Conservation (phyloP, 805 yeast species). For the Yamadazyma nakazawae region DNA sequence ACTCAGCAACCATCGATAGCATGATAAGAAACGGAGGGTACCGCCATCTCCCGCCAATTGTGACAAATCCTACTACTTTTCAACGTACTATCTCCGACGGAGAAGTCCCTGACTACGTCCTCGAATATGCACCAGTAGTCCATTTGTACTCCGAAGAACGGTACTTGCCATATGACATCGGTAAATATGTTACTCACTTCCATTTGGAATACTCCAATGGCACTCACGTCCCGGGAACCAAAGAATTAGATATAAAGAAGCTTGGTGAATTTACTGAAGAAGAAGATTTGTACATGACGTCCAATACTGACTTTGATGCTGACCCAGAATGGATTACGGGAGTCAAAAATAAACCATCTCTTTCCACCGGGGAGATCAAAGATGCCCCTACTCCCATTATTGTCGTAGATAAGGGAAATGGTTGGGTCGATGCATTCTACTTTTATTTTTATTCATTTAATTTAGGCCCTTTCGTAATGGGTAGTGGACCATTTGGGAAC, state of each 20-base stretch:
- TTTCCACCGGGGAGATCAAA: slow-evolving; percentile 65
- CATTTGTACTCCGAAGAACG: slow-evolving; percentile 85
- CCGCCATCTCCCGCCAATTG: slow-evolving; percentile 34
- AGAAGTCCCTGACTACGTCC: slow-evolving; percentile 60
- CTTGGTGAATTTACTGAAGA: slow-evolving; percentile 22
- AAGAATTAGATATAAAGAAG: slow-evolving; percentile 27
- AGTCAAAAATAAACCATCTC: slow-evolving; percentile 57
- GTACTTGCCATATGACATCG: slow-evolving; percentile 80
- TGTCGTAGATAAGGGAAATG: slow-evolving; percentile 89
- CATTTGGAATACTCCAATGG: slow-evolving; percentile 53
- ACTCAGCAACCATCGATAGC: slow-evolving; percentile 17
- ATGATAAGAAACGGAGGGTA: slow-evolving; percentile 23
- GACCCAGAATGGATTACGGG: slow-evolving; percentile 89
- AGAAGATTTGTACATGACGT: slow-evolving; percentile 53
- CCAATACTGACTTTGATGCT: slow-evolving; percentile 64
- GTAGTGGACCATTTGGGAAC: slow-evolving; percentile 94
- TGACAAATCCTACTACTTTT: slow-evolving; percentile 26
- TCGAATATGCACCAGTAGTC: slow-evolving; percentile 71
- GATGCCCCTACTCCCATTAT: slow-evolving; percentile 79
- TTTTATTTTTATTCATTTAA: slow-evolving; percentile 93
- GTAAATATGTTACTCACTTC: slow-evolving; percentile 65
- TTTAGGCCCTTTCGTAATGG: slow-evolving; percentile 96
- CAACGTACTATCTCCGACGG: slow-evolving; percentile 46
- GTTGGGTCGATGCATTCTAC: slow-evolving; percentile 95
- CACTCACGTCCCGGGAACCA: slow-evolving; percentile 33